Evolutionary conservation across 2,329 filamentous ascomycete genomes (phyloP).

Genomic region (Talaromyces rugulosus): DNA sequence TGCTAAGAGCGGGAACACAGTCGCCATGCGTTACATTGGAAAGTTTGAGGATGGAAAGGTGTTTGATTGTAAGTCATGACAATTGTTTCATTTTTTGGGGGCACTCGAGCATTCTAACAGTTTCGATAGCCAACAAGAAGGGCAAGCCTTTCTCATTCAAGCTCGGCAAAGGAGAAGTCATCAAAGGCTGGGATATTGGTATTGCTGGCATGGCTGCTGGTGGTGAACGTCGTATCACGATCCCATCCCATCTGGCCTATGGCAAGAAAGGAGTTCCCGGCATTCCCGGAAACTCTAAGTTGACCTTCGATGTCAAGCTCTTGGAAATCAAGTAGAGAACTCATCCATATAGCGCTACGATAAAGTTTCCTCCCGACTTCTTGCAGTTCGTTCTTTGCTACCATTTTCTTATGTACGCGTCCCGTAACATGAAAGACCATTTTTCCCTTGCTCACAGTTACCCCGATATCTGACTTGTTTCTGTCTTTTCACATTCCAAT

Average conservation of each 20-base stretch:
- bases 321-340: conserved; percentile 70
- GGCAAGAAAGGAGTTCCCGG: conserved; percentile 77
- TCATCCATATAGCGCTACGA: background rate
- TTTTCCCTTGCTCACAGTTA: conserved; percentile 21
- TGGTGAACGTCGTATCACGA: conserved; percentile 86
- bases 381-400: conserved; percentile 7
- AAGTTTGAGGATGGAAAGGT: conserved; percentile 93
- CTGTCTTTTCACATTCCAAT: conserved; percentile 25
- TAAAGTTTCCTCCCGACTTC: background rate
- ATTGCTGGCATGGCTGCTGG: conserved; percentile 88
- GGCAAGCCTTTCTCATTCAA: conserved; percentile 97
- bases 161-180: conserved; percentile 89
- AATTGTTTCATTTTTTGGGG: conserved; percentile 4
- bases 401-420: conserved; percentile 14
- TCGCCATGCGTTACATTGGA: conserved; percentile 96
- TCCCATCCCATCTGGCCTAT: conserved; percentile 84
- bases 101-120: background rate
- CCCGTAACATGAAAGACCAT: conserved; percentile 21
- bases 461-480: conserved; percentile 32
- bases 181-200: conserved; percentile 98
- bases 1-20: conserved; percentile 84
- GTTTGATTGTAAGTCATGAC: conserved; percentile 71
- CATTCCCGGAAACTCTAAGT: conserved; percentile 85
- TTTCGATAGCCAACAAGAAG: conserved; percentile 85
- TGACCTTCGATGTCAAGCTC: conserved; percentile 89